These are phyloP conservation scores for Roridomyces roridus DNA, from an alignment of 768 basidiomycete species.

Conservation along the genomic window DNA sequence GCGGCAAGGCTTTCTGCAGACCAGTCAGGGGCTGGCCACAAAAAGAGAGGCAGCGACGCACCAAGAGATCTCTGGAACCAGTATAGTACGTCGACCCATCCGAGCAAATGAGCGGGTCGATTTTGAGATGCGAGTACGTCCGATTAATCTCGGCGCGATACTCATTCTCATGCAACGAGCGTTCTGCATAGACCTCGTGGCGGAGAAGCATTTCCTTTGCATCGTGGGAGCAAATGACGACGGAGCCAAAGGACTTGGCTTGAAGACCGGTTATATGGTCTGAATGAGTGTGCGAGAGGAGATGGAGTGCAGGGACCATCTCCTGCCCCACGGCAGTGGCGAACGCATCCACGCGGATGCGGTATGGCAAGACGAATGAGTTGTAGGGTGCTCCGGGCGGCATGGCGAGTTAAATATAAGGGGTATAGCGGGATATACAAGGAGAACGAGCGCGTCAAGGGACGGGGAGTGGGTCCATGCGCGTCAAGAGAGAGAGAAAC, in stretches of 20 bases:
- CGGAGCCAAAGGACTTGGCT: conserved; percentile 73
- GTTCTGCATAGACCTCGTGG: conserved; percentile 73
- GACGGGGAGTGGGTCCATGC: background rate
- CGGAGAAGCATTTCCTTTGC: conserved; percentile 86
- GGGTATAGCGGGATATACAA: too few species aligned
- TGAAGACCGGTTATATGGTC: conserved; percentile 85
- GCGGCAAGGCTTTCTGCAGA: conserved; percentile 58
- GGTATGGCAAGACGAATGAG: conserved; percentile 79
- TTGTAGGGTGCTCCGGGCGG: conserved; percentile 79
- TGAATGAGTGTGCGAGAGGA: conserved; percentile 90
- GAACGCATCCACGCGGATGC: conserved; percentile 89
- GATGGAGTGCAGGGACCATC: conserved; percentile 58
- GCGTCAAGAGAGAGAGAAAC: background rate
- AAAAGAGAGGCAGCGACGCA: conserved; percentile 36
- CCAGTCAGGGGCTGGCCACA: background rate
- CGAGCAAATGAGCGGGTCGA: conserved; percentile 51
- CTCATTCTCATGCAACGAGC: conserved; percentile 60
- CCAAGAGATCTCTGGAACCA: conserved; percentile 73
- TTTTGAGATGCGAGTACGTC: conserved; percentile 73
- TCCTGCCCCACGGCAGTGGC: conserved; percentile 42
- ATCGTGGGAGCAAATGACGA: conserved; percentile 79
- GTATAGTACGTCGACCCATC: conserved; percentile 55
- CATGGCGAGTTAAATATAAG: conserved; percentile 52
- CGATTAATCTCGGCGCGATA: conserved; percentile 55
- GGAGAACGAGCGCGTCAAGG: background rate